These are phyloP conservation scores for Postia placenta DNA, from an alignment of 768 basidiomycete species.

Conservation along the genomic window DNA sequence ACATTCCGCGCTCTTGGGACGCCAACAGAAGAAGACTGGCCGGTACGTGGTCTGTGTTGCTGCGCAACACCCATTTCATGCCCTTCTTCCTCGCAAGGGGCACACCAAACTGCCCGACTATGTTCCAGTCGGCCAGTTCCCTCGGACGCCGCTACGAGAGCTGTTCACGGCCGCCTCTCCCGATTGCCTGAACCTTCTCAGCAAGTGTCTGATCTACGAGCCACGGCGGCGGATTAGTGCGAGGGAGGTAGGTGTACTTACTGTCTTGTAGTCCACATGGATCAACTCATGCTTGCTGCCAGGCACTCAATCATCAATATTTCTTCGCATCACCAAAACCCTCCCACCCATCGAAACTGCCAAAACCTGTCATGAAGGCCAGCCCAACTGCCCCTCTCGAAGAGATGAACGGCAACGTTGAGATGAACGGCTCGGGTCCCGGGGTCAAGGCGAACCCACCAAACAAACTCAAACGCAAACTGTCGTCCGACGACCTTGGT, in stretches of 20 bases:
- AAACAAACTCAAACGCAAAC: conserved; percentile 65
- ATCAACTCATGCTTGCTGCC: no score
- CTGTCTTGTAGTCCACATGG: background rate
- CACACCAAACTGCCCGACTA: conserved; percentile 90
- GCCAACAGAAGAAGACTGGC: conserved; percentile 97
- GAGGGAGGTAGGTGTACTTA: conserved; percentile 50
- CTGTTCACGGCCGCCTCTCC: conserved; percentile 88
- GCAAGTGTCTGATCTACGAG: conserved; percentile 77
- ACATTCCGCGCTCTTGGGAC: conserved; percentile 94
- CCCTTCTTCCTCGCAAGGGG: conserved; percentile 43
- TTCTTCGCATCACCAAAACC: conserved; percentile 85
- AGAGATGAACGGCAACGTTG: conserved; percentile 73
- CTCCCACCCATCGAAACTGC: conserved; percentile 82
- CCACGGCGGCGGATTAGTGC: conserved; percentile 79
- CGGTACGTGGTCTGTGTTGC: conserved; percentile 42
- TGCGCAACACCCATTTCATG: background rate
- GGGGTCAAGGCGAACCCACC: conserved; percentile 45
- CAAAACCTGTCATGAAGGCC: conserved; percentile 53
- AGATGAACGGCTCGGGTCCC: conserved; percentile 41
- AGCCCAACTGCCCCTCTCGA: conserved; percentile 54
- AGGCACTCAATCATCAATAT: conserved; percentile 87
- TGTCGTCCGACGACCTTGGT: conserved; percentile 45
- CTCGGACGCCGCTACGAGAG: conserved; percentile 73
- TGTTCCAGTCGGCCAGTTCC: conserved; percentile 79
- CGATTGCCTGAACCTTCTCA: conserved; percentile 79